phyloP scores from a whole-genome alignment of 257 asterid genomes.

The Lavandula angustifolia region DNA sequence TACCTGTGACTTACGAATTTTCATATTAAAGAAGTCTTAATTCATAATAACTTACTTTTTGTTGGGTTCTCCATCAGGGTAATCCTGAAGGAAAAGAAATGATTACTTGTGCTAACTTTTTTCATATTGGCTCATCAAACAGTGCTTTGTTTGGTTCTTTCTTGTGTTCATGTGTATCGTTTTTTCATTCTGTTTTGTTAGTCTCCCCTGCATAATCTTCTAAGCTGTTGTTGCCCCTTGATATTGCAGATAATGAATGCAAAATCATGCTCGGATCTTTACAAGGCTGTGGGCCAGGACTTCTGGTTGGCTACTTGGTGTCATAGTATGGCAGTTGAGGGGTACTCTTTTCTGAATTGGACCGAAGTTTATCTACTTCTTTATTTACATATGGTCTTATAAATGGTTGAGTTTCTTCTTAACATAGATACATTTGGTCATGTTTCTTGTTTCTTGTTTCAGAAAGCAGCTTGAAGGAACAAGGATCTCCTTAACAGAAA shows the following conservation, averaged over 20 bases:
- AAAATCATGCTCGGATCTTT: slow-evolving; percentile 82
- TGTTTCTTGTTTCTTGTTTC: slow-evolving; percentile 56
- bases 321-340: slow-evolving; percentile 74
- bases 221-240: slow-evolving; percentile 22
- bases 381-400: slow-evolving; percentile 23
- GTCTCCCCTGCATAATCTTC: slow-evolving; percentile 20
- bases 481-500: slow-evolving; percentile 69
- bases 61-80: slow-evolving; percentile 2
- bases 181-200: slow-evolving; percentile 11
- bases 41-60: neutral
- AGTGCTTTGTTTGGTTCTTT: slow-evolving; percentile 14
- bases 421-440: slow-evolving; percentile 23
- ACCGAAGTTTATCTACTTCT: slow-evolving; percentile 2
- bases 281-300: slow-evolving; percentile 77
- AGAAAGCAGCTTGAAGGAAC: slow-evolving; percentile 96
- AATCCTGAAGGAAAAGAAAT: slow-evolving; percentile 15
- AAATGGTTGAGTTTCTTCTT: slow-evolving; percentile 1
- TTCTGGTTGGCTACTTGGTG: slow-evolving; percentile 97
- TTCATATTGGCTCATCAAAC: neutral
- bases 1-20: slow-evolving; percentile 6
- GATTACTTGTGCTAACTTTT: slow-evolving; percentile 15
- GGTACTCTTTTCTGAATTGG: slow-evolving; percentile 51
- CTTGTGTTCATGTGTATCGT: slow-evolving; percentile 12
- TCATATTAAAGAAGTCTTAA: slow-evolving; percentile 10
- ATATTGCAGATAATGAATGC: slow-evolving; percentile 74